phyloP scores from a whole-genome alignment of 2,329 filamentous ascomycete species.

The Sphaerulina populicola region DNA sequence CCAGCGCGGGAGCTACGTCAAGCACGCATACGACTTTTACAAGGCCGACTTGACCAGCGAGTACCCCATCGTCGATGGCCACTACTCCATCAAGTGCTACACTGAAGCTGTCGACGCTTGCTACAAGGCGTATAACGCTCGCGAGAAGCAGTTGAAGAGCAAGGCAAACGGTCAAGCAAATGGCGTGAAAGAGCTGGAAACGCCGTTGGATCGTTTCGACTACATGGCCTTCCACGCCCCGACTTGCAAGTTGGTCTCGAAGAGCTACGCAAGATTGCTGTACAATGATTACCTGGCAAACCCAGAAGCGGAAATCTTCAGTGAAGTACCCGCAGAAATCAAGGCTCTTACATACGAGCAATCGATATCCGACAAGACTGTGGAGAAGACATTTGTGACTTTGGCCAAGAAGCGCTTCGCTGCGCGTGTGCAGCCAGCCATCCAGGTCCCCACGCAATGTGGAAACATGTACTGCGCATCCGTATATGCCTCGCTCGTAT shows the following conservation, averaged over 20 bases:
- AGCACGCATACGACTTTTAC: slow-evolving; percentile 49
- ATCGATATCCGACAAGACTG: slow-evolving; percentile 44
- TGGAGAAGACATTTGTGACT: slow-evolving; percentile 48
- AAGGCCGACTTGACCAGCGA: slow-evolving; percentile 49
- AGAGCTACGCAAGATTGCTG: slow-evolving; percentile 46
- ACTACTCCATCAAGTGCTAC: slow-evolving; percentile 48
- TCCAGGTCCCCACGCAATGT: slow-evolving; percentile 46
- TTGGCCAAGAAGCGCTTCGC: slow-evolving; percentile 47
- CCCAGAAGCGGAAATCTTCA: slow-evolving; percentile 43
- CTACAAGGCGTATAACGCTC: slow-evolving; percentile 48
- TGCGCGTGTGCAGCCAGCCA: slow-evolving; percentile 43
- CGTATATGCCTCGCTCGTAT: slow-evolving; percentile 45
- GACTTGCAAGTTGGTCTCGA: slow-evolving; percentile 48
- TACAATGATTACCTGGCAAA: slow-evolving; percentile 47
- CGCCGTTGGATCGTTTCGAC: slow-evolving; percentile 46
- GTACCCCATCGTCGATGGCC: slow-evolving; percentile 47
- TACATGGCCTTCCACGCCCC: slow-evolving; percentile 50
- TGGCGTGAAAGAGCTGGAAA: slow-evolving; percentile 38
- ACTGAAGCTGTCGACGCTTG: slow-evolving; percentile 46
- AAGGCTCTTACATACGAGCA: slow-evolving; percentile 40
- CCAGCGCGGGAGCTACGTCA: slow-evolving; percentile 45
- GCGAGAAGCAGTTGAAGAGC: slow-evolving; percentile 41
- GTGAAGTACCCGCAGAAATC: slow-evolving; percentile 44
- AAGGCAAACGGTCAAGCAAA: slow-evolving; percentile 36
- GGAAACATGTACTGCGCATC: slow-evolving; percentile 50